Evolutionary conservation across 257 asterid species (phyloP).

Genomic region (Phtheirospermum japonicum): DNA sequence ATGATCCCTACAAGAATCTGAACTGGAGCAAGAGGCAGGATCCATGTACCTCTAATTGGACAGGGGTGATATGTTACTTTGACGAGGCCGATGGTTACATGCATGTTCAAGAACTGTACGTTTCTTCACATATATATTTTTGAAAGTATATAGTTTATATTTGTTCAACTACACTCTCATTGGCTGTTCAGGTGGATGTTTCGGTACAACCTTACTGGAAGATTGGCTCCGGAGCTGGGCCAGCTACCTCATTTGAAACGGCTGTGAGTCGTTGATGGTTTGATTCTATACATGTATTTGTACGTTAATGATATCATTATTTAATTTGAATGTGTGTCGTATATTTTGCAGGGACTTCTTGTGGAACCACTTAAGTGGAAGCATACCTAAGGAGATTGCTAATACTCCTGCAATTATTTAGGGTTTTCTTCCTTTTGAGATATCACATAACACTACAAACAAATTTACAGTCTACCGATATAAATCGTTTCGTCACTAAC

Average conservation of each 20-base stretch:
- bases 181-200: constrained; percentile 45
- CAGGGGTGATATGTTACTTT: constrained; percentile 31
- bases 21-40: constrained; percentile 39
- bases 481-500: no score
- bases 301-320: no score
- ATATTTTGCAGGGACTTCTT: constrained; percentile 44
- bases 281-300: no score
- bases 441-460: no score
- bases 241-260: constrained; percentile 30
- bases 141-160: no score
- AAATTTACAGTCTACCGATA: no score
- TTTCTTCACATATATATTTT: no score
- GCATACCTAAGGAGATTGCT: constrained; percentile 54
- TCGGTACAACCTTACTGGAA: constrained; percentile 37
- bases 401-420: constrained; percentile 35
- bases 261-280: constrained; percentile 38
- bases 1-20: constrained; percentile 37
- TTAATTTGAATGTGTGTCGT: no score
- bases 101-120: constrained; percentile 46
- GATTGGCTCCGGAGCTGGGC: constrained; percentile 52
- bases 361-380: constrained; percentile 46
- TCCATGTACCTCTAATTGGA: constrained; percentile 42
- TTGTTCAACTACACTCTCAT: no score
- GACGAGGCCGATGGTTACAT: constrained; percentile 33
- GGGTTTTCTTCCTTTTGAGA: no score